Evolutionary conservation across 495 filamentous ascomycete genomes (phyloP).

Genomic region (Cladorrhinum samala): DNA sequence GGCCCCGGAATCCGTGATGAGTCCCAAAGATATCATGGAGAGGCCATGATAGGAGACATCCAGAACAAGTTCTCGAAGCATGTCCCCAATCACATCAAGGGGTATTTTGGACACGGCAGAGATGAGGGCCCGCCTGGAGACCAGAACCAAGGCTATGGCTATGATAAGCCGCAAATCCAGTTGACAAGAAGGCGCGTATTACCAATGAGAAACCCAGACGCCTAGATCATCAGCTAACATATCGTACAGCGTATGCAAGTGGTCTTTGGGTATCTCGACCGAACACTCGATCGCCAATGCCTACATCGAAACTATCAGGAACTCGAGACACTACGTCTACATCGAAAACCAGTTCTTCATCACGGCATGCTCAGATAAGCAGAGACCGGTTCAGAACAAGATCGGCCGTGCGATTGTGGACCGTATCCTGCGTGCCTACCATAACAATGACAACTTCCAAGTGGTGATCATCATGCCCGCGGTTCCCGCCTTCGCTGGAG

Average conservation of each 20-base stretch:
- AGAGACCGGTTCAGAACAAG: constrained; percentile 77
- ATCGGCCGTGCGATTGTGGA: constrained; percentile 86
- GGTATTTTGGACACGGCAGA: constrained; percentile 24
- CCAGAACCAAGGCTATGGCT: too few relatives aligned
- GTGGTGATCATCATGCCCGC: constrained; percentile 83
- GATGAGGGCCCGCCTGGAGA: constrained; percentile 6
- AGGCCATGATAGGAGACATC: constrained; percentile 37
- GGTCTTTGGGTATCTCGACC: constrained; percentile 61
- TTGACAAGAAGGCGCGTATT: constrained; percentile 40
- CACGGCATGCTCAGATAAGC: constrained; percentile 71
- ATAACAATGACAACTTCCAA: constrained; percentile 68
- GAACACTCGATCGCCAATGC: constrained; percentile 89
- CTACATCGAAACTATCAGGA: constrained; percentile 74
- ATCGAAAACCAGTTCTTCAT: constrained; percentile 99
- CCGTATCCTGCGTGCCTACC: constrained; percentile 72
- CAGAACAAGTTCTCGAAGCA: constrained; percentile 40
- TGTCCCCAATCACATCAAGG: constrained; percentile 18
- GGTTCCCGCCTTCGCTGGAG: constrained; percentile 86
- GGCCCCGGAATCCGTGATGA: constrained; percentile 11
- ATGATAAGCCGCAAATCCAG: constrained; percentile 38
- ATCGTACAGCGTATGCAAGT: constrained; percentile 57
- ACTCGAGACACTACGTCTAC: constrained; percentile 80
- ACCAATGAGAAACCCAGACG: too few relatives aligned
- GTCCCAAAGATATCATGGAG: constrained; percentile 17
- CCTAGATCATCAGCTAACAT: background rate